Evolutionary conservation across 2,329 filamentous ascomycete genomes (phyloP), one percentile per base, ranked within the genome.

Genomic region (Talaromyces sp.): DNA sequence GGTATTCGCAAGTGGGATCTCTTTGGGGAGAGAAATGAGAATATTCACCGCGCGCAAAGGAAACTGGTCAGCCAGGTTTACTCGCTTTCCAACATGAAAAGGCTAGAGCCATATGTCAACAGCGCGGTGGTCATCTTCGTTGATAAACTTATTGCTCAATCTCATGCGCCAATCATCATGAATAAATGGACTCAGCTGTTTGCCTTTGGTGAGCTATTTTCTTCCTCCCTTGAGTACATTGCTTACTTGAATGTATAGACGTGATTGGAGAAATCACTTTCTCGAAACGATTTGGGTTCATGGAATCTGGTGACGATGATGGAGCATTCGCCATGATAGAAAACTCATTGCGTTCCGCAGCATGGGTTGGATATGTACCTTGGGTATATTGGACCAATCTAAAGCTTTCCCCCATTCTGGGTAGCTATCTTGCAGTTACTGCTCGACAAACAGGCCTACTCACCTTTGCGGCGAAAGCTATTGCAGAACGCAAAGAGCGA

Each of bases 241-340:
- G n/a, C 27, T 39, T 58, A 19, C 22, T 52, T 52, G n/a, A 11
- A 39, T 32, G 10, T 32, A 13, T 22, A 74, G 75, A 79, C 55
- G 73, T 79, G 33, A 78, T 77, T 28, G 76, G 76, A 28, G 73
- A 75, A 63, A 64, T 78, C n/a, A 76, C 75, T 1, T 77, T 76
- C 61, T 71, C 70, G 22, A 69, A 72, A 57, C 66, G 68, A 27
- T 77, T 77, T 59, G 71, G 72, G 22, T 77, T 76, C 62, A 68
- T 77, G 64, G 72, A 73, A 13, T 64, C 60, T 0, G 74, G 68
- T 9, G 49, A 60, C 11, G 73, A 77, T 57, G 70, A 75, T 56
- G 74, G 73, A 4, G 67, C 71, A 1, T 74, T 78, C 59, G 52
- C 47, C 7, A 64, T 67, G 10, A 77, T 78, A 55, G 70, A 76